These are phyloP conservation scores for Arthrobotrys pseudoclavata DNA, from an alignment of 2,329 filamentous ascomycete species.

Conservation along the genomic window DNA sequence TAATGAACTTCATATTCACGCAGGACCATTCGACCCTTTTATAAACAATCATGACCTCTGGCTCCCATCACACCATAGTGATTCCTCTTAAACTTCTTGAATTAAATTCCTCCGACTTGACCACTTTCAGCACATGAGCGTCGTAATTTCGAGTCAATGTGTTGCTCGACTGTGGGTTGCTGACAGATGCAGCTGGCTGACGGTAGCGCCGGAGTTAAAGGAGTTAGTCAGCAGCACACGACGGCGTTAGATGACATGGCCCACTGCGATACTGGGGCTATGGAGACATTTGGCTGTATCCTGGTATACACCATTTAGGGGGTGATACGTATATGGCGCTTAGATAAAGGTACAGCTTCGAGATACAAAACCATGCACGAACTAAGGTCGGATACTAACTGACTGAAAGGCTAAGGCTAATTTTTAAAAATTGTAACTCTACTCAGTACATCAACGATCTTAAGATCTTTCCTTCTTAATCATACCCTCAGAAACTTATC, in stretches of 20 bases:
- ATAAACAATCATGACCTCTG: neutral
- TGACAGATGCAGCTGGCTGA: conserved; percentile 18
- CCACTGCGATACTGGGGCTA: neutral
- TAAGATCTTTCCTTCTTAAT: too few species aligned
- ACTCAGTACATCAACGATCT: too few species aligned
- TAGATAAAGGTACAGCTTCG: too few species aligned
- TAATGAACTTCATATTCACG: too few species aligned
- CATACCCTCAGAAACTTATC: too few species aligned
- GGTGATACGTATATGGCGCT: too few species aligned
- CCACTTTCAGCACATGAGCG: conserved; percentile 1
- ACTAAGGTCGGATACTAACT: too few species aligned
- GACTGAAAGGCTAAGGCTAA: too few species aligned
- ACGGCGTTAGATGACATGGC: conserved; percentile 18
- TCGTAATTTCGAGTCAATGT: conserved; percentile 6
- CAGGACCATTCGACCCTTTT: neutral
- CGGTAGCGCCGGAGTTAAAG: conserved; percentile 11
- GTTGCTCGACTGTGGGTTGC: conserved; percentile 1
- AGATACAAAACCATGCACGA: too few species aligned
- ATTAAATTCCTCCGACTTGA: neutral
- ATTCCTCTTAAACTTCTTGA: neutral
- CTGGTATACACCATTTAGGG: too few species aligned
- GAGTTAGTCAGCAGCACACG: neutral
- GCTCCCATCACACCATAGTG: neutral
- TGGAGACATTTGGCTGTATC: too few species aligned
- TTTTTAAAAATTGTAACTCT: too few species aligned